These are phyloP conservation scores for Coemansia sp. DNA, from an alignment of 192 early-diverging fungal genomes.

Conservation along the genomic window DNA sequence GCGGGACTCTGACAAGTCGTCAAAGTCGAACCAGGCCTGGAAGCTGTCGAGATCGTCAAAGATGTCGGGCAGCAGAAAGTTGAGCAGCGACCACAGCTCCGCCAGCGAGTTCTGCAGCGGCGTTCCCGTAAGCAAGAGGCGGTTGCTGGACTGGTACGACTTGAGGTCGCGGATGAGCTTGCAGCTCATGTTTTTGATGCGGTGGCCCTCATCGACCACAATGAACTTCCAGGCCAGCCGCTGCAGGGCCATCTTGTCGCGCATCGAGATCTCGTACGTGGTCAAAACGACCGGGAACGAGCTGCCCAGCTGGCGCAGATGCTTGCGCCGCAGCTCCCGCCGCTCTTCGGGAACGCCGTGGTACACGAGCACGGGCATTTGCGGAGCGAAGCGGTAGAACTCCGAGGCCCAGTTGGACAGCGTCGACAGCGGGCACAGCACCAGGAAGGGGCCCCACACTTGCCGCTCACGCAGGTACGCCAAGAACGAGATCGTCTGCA, in stretches of 20 bases:
- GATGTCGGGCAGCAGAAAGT: constrained; percentile 94
- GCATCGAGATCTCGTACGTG: constrained; percentile 87
- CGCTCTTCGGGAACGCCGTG: constrained; percentile 78
- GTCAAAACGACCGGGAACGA: constrained; percentile 85
- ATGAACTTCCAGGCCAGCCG: constrained; percentile 80
- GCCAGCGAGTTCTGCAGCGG: constrained; percentile 91
- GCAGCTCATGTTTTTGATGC: constrained; percentile 95
- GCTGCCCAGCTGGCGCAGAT: constrained; percentile 59
- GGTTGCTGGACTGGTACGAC: constrained; percentile 76
- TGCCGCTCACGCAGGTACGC: constrained; percentile 74
- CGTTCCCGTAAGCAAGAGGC: constrained; percentile 88
- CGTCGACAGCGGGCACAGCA: constrained; percentile 87
- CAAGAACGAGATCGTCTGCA: constrained; percentile 92
- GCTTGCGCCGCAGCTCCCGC: constrained; percentile 62
- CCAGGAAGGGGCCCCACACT: constrained; percentile 83
- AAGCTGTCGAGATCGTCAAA: constrained; percentile 87
- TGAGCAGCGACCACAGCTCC: constrained; percentile 94
- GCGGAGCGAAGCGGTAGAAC: constrained; percentile 82
- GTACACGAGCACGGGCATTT: constrained; percentile 76
- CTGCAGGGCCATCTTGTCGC: constrained; percentile 73
- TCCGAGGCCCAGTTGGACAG: constrained; percentile 92
- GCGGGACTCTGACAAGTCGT: constrained; percentile 65
- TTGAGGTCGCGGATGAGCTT: constrained; percentile 86
- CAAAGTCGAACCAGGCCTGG: constrained; percentile 82
- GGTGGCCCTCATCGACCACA: constrained; percentile 95